Conservation (phyloP, 1,284 basidiomycete species). For the Trametes hirsuta region DNA sequence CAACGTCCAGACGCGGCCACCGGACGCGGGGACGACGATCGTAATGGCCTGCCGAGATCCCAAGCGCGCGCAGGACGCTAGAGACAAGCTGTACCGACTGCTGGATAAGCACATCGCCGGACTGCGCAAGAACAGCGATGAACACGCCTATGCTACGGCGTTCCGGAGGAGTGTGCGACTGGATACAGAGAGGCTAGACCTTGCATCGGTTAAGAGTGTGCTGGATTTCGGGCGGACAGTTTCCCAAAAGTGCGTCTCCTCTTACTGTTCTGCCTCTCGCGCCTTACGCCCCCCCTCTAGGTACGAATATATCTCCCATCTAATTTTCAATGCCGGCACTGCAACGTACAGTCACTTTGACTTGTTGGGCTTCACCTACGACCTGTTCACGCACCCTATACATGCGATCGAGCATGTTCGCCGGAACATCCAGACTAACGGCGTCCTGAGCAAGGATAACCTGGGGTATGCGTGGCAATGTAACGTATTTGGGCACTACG, state of each 20-base stretch:
- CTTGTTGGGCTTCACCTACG: constrained; percentile 52
- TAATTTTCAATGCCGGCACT: constrained; percentile 85
- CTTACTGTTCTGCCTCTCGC: neutral
- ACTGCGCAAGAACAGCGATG: constrained; percentile 38
- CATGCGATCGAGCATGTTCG: constrained; percentile 58
- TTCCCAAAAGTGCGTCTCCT: constrained; percentile 50
- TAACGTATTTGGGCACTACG: constrained; percentile 85
- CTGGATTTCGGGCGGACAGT: constrained; percentile 67
- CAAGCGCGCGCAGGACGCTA: constrained; percentile 66
- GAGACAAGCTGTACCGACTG: constrained; percentile 51
- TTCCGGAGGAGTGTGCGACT: constrained; percentile 70
- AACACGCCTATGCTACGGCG: constrained; percentile 52
- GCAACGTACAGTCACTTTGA: constrained; percentile 65
- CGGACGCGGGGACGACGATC: constrained; percentile 62
- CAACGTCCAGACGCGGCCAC: constrained; percentile 6
- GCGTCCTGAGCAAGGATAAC: constrained; percentile 69
- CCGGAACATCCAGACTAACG: constrained; percentile 65
- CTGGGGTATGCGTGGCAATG: constrained; percentile 86
- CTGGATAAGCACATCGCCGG: constrained; percentile 57
- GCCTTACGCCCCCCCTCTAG: constrained; percentile 41
- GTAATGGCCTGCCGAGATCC: constrained; percentile 83
- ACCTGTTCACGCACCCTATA: constrained; percentile 54
- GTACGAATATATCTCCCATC: constrained; percentile 81
- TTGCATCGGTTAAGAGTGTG: constrained; percentile 65
- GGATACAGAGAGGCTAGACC: constrained; percentile 66